A percentile compares a stretch with the other conserved stretches of the same genome.
phyloP scores from a whole-genome alignment of 2,329 filamentous ascomycete species.

The Neofusicoccum laricinum region DNA sequence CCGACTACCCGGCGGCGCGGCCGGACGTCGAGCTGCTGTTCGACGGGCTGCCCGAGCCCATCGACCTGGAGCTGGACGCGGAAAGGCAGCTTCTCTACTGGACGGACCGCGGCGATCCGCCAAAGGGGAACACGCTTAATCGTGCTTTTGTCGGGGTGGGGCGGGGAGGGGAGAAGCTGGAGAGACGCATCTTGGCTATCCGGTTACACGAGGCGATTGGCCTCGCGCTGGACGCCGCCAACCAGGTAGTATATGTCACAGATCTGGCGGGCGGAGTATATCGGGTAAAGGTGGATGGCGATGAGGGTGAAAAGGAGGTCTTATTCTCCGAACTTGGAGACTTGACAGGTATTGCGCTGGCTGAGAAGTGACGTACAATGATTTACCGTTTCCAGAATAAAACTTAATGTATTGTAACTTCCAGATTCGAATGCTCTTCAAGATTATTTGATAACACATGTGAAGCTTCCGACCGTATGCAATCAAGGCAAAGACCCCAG shows the following conservation, averaged over 20 bases:
- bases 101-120: constrained; percentile 60
- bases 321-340: constrained; percentile 20
- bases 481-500: too few relatives aligned
- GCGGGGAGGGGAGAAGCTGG: background rate
- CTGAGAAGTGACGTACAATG: too few relatives aligned
- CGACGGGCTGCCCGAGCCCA: constrained; percentile 46
- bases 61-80: constrained; percentile 57
- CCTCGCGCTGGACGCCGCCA: constrained; percentile 20
- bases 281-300: constrained; percentile 9
- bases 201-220: constrained; percentile 27
- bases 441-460: too few relatives aligned
- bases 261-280: constrained; percentile 24
- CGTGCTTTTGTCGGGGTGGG: constrained; percentile 22
- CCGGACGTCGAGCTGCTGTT: constrained; percentile 46
- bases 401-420: too few relatives aligned
- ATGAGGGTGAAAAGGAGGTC: background rate
- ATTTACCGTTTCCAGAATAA: too few relatives aligned
- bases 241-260: constrained; percentile 19
- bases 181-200: constrained; percentile 20
- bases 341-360: constrained; percentile 20
- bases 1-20: constrained; percentile 33
- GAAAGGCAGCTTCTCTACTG: constrained; percentile 51
- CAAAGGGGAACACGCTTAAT: constrained; percentile 55
- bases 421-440: too few relatives aligned
- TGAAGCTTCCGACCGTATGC: too few relatives aligned